Conservation (phyloP, 1,284 basidiomycete species). For the Leccinum pachyderme region DNA sequence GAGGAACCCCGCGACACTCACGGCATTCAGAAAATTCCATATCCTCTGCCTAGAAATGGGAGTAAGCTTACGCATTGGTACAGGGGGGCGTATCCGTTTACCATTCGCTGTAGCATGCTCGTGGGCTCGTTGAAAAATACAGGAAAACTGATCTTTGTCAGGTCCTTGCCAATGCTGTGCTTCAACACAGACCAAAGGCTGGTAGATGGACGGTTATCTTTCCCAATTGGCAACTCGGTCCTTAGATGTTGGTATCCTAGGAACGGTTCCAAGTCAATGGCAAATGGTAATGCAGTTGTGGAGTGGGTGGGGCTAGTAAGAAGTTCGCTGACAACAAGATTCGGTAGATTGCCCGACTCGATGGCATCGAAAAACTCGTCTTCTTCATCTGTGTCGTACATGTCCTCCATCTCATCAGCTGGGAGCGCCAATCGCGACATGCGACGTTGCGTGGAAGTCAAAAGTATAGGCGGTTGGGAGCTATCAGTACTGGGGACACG, state of each 20-base stretch:
- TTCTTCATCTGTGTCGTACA: constrained; percentile 78
- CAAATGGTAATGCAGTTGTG: constrained; percentile 23
- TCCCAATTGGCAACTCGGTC: constrained; percentile 63
- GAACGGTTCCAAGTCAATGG: constrained; percentile 53
- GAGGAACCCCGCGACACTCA: constrained; percentile 40
- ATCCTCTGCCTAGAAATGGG: constrained; percentile 69
- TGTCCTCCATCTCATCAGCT: constrained; percentile 40
- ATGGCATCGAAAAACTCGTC: constrained; percentile 99
- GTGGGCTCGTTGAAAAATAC: constrained; percentile 97
- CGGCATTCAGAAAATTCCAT: constrained; percentile 95
- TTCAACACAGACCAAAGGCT: constrained; percentile 97
- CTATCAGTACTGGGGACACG: constrained; percentile 3
- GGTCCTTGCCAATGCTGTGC: constrained; percentile 94
- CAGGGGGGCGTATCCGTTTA: constrained; percentile 28
- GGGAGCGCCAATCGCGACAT: constrained; percentile 15
- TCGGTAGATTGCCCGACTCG: constrained; percentile 77
- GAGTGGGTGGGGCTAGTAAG: constrained; percentile 42
- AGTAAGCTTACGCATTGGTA: constrained; percentile 2
- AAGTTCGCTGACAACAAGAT: constrained; percentile 65
- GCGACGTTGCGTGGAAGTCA: constrained; percentile 32
- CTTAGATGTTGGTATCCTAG: constrained; percentile 71
- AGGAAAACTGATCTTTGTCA: constrained; percentile 95
- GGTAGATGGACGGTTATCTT: constrained; percentile 84
- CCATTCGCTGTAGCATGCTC: constrained; percentile 90
- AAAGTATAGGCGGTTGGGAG: constrained; percentile 16